Evolutionary conservation across 2,329 filamentous ascomycete genomes (phyloP).

Genomic region (Tolypocladium nubicola): DNA sequence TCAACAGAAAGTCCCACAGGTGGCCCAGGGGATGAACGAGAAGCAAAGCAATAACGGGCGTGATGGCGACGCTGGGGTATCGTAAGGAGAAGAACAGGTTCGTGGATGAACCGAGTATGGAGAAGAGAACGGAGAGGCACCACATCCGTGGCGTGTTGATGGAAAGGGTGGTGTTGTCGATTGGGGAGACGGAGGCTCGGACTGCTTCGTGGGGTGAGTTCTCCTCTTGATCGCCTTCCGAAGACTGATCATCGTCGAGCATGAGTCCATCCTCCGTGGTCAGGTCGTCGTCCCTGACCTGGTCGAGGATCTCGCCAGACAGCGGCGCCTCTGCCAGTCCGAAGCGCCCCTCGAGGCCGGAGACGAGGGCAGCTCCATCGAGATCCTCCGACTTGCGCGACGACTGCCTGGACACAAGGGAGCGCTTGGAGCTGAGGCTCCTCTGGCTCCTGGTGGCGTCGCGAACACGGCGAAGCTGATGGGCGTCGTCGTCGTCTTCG

Average conservation of each 20-base stretch:
- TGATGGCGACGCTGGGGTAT: slow-evolving; percentile 85
- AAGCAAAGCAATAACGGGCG: slow-evolving; percentile 75
- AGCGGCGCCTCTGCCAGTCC: slow-evolving; percentile 37
- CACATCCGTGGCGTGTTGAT: slow-evolving; percentile 87
- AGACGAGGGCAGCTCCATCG: slow-evolving; percentile 38
- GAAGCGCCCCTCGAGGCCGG: slow-evolving; percentile 43
- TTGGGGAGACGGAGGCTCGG: slow-evolving; percentile 66
- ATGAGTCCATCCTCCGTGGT: slow-evolving; percentile 22
- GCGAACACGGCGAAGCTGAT: slow-evolving; percentile 21
- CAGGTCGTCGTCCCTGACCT: slow-evolving; percentile 28
- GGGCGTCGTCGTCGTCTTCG: slow-evolving; percentile 17
- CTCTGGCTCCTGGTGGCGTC: slow-evolving; percentile 16
- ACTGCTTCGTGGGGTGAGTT: slow-evolving; percentile 73
- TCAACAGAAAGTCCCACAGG: slow-evolving; percentile 65
- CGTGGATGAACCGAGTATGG: slow-evolving; percentile 69
- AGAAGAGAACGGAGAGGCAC: slow-evolving; percentile 69
- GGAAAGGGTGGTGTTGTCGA: slow-evolving; percentile 65
- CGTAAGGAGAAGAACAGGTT: slow-evolving; percentile 83
- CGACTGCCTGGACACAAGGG: slow-evolving; percentile 18
- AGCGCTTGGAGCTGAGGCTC: slow-evolving; percentile 21
- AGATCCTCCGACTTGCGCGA: slow-evolving; percentile 36
- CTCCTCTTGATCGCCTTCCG: slow-evolving; percentile 42
- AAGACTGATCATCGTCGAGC: slow-evolving; percentile 26
- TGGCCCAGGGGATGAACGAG: slow-evolving; percentile 77
- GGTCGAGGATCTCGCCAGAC: slow-evolving; percentile 32